phyloP scores from a whole-genome alignment of 1,284 basidiomycete species.

The Austroboletus niveus region DNA sequence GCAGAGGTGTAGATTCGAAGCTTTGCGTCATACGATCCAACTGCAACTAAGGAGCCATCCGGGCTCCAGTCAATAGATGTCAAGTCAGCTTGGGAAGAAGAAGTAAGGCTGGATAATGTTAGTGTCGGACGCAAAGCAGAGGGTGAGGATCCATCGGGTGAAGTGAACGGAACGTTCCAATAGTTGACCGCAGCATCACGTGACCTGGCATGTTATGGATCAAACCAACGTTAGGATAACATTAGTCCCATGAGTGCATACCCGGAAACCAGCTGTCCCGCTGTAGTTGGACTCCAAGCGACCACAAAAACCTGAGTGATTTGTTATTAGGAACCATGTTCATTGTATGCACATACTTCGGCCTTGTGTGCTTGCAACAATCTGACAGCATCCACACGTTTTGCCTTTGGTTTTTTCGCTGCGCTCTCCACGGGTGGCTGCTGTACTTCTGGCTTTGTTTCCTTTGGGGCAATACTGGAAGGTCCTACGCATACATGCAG shows the following conservation, averaged over 20 bases:
- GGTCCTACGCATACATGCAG: conserved; percentile 9
- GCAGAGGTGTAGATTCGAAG: conserved; percentile 60
- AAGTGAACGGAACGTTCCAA: conserved; percentile 63
- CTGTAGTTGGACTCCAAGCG: conserved; percentile 72
- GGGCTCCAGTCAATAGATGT: conserved; percentile 74
- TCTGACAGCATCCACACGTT: conserved; percentile 44
- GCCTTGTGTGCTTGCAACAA: conserved; percentile 58
- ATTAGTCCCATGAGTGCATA: conserved; percentile 33
- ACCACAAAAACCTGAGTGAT: conserved; percentile 72
- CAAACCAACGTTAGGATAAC: not conserved
- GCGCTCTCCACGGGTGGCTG: conserved; percentile 17
- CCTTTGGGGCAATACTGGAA: conserved; percentile 17
- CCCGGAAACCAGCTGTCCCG: conserved; percentile 70
- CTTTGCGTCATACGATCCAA: conserved; percentile 71
- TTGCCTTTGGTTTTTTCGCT: conserved; percentile 38
- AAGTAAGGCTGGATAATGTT: conserved; percentile 49
- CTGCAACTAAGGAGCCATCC: conserved; percentile 68
- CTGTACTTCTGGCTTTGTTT: conserved; percentile 24
- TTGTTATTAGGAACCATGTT: conserved; percentile 1
- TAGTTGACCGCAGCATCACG: conserved; percentile 75
- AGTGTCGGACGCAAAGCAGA: conserved; percentile 37
- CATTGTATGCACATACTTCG: conserved; percentile 45
- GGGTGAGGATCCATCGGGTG: conserved; percentile 27
- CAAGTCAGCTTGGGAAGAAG: conserved; percentile 53
- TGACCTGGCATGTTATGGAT: conserved; percentile 45